These are phyloP conservation scores for Globisporangium iwayamae DNA, from an alignment of 352 stramenopile species.

Conservation along the genomic window DNA sequence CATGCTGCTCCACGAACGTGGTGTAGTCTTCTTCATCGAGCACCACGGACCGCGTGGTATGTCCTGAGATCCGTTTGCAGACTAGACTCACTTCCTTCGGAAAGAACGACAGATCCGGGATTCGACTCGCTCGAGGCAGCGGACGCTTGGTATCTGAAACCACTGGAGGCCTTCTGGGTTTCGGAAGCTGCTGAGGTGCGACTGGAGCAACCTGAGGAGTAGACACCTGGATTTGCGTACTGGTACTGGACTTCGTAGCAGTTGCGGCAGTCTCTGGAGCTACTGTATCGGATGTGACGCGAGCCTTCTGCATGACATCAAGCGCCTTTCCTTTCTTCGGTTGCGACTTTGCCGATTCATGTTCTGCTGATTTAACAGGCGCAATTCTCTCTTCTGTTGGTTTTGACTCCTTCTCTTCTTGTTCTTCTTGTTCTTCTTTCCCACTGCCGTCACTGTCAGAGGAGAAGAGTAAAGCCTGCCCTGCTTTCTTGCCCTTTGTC, in stretches of 20 bases:
- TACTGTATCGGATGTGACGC: background rate
- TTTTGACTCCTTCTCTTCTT: background rate
- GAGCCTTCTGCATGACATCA: too few relatives aligned
- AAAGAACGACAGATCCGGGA: conserved; percentile 55
- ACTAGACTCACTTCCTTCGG: conserved; percentile 41
- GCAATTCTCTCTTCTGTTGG: background rate
- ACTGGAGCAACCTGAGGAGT: too few relatives aligned
- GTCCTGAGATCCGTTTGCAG: conserved; percentile 44
- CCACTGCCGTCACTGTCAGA: conserved; percentile 11
- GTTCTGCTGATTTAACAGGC: background rate
- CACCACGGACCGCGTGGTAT: conserved; percentile 51
- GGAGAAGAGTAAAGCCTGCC: conserved; percentile 10
- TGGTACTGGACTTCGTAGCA: background rate
- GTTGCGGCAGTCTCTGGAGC: background rate
- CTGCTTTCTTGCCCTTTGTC: background rate
- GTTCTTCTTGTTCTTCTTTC: background rate
- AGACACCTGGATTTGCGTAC: background rate
- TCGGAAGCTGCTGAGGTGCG: background rate
- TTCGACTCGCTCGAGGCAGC: conserved; percentile 29
- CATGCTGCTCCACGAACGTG: conserved; percentile 47
- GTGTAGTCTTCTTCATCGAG: conserved; percentile 63
- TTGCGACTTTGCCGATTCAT: background rate
- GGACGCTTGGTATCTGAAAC: conserved; percentile 16
- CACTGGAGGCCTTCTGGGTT: background rate
- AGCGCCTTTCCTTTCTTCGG: background rate